Percentiles rank a stretch among this genome's conserved stretches.
phyloP scores from a whole-genome alignment of 306 rosid species.

The Castanospermum australe region DNA sequence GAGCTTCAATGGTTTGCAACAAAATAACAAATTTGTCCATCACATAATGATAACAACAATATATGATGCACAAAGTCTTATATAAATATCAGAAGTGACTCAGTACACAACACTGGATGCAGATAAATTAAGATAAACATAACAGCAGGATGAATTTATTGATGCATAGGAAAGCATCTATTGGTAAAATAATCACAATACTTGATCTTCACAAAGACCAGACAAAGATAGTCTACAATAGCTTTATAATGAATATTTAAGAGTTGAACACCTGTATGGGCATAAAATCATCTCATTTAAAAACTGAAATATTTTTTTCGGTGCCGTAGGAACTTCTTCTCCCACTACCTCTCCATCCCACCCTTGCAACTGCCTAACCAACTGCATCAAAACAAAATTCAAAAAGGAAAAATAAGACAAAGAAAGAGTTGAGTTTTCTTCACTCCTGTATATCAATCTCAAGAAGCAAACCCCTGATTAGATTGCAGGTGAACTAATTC shows the following conservation, averaged over 20 bases:
- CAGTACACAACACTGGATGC: not conserved
- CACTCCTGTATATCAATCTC: slow-evolving; percentile 2
- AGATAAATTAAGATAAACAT: not conserved
- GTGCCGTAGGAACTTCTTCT: slow-evolving; percentile 77
- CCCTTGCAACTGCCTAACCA: slow-evolving; percentile 73
- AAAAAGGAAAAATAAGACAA: slow-evolving; percentile 11
- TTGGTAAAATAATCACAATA: too few species aligned
- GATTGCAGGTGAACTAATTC: not conserved
- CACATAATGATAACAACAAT: slow-evolving; percentile 1
- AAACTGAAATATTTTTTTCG: slow-evolving; percentile 77
- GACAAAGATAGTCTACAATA: not conserved
- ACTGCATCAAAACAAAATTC: slow-evolving; percentile 54
- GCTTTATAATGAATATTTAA: not conserved
- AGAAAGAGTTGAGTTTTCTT: not conserved
- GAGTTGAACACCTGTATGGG: too few species aligned
- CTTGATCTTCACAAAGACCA: too few species aligned
- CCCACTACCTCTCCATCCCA: slow-evolving; percentile 73
- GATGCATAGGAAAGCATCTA: too few species aligned
- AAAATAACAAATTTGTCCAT: slow-evolving; percentile 21
- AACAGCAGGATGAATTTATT: not conserved
- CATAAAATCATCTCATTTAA: slow-evolving; percentile 74
- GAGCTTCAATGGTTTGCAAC: slow-evolving; percentile 72
- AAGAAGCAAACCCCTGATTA: not conserved
- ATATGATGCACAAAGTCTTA: not conserved
- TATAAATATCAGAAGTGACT: slow-evolving; percentile 6